Base-by-base conservation (phyloP, 441 rosid genomes). In the Gossypium lobatum region DNA sequence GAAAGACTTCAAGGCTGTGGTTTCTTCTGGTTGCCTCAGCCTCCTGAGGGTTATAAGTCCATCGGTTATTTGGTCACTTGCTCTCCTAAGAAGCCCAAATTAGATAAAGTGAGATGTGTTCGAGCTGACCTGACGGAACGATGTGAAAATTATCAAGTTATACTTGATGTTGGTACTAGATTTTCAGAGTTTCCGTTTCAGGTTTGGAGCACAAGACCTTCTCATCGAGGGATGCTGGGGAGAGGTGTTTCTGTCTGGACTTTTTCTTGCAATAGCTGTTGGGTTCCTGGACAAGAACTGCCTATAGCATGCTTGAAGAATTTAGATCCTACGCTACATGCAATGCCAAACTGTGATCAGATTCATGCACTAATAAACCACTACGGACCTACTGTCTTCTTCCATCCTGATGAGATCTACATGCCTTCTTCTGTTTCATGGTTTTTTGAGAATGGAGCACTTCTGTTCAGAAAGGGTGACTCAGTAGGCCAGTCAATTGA, bases 351-450 rank as follows among this genome's bases (percentile, higher is more conserved):
- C 70, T 67, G 79, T 18, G 82, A 95, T 57, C 96, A 91, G 84
- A 81, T 92, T 63, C 86, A 88, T 79, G 83, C 83, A 2, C 83
- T 89, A 53, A 82, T 92, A 58, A 77, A 75, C 45, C 92, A 88
- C 80, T 91, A 88, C 52, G 97, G 97, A 17, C 97, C 97, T 6
- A 85, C 82, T 1, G 79, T 92, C 18, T 88, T 86, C 87, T 88
- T 92, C 76, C 93, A 92, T 81, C 90, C 90, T 31, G 79, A 77
- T n/a, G 97, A 94, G 70, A 73, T 60, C 53, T 92, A 82, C 79
- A 80, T 94, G 58, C 97, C 97, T 37, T 94, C 93, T 37, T 92
- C 96, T 14, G 91, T 94, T 71, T 78, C 91, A 0, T 88, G 97
- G 97, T 85, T 91, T 79, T 92, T 91, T 46, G 46, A 85, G 76